These are phyloP conservation scores for Escallonia herrerae DNA, from an alignment of 129 eudicot genomes.

Conservation along the genomic window DNA sequence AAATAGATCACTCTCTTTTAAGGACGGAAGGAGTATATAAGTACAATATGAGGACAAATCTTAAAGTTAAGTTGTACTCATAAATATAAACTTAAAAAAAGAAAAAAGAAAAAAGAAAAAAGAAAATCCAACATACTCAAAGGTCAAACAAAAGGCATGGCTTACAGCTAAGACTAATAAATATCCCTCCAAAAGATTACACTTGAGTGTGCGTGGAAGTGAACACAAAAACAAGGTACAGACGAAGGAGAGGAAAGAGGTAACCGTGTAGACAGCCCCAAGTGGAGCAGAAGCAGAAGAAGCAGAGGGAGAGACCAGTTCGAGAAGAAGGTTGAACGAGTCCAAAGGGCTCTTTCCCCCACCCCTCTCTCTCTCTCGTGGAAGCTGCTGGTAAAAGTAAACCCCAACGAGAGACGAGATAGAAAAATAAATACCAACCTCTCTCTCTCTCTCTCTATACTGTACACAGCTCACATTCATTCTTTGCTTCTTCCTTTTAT, in stretches of 20 bases:
- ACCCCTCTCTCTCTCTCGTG: not conserved
- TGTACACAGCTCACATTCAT: constrained; percentile 26
- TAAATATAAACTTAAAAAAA: too few relatives aligned
- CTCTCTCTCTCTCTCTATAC: not conserved
- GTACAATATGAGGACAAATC: too few relatives aligned
- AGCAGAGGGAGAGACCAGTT: not conserved
- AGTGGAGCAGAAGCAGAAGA: not conserved
- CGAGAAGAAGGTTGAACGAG: not conserved
- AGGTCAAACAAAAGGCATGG: not conserved
- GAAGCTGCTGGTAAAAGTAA: not conserved
- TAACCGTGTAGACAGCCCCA: not conserved
- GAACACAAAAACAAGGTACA: not conserved
- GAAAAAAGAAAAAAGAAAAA: too few relatives aligned
- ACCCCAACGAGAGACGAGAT: not conserved
- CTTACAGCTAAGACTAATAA: not conserved
- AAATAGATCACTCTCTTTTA: too few relatives aligned
- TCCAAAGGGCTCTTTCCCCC: not conserved
- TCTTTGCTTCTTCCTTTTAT: constrained; percentile 32
- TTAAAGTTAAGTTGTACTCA: too few relatives aligned
- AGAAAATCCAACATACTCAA: too few relatives aligned
- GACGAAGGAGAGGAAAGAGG: not conserved
- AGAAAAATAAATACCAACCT: not conserved
- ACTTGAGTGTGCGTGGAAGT: too few relatives aligned
- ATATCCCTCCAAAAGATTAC: too few relatives aligned
- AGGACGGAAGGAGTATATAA: too few relatives aligned